phyloP scores from a whole-genome alignment of 1,139 yeast genomes.

The Lizanozyma gosingica region DNA sequence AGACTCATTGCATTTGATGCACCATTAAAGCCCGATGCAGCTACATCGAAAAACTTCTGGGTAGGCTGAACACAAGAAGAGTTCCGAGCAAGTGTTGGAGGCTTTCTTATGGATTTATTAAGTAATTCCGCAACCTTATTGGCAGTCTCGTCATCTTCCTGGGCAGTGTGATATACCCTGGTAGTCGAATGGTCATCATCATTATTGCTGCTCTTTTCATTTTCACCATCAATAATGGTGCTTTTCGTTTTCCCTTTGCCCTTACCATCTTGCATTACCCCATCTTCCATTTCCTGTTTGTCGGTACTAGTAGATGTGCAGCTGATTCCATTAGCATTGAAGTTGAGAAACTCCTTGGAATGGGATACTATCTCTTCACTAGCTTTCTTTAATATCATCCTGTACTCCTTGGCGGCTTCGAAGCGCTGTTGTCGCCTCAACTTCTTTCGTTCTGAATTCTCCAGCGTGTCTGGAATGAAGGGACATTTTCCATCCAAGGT shows the following conservation, averaged over 20 bases:
- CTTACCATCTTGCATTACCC: neutral
- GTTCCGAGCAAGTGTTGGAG: conserved; percentile 10
- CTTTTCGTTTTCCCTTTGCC: neutral
- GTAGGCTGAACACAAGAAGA: conserved; percentile 27
- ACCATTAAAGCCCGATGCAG: conserved; percentile 74
- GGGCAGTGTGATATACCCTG: neutral
- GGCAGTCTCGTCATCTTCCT: conserved; percentile 5
- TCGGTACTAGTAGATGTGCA: too few species aligned
- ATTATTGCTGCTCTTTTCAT: neutral
- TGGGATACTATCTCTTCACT: conserved; percentile 22
- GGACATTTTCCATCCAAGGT: conserved; percentile 68
- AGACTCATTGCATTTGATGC: conserved; percentile 40
- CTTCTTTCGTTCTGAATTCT: conserved; percentile 30
- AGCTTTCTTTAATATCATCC: conserved; percentile 27
- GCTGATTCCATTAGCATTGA: neutral
- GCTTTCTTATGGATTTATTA: neutral
- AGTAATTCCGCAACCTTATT: conserved; percentile 5
- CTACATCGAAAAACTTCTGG: conserved; percentile 50
- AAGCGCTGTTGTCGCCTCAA: conserved; percentile 31
- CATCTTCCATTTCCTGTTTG: too few species aligned
- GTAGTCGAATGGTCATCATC: neutral
- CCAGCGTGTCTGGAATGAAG: conserved; percentile 43
- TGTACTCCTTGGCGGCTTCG: conserved; percentile 32
- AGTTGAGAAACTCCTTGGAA: neutral
- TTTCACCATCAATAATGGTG: neutral